Evolutionary conservation across 1,284 basidiomycete genomes (phyloP).

Genomic region (Pyrrhoderma noxium): DNA sequence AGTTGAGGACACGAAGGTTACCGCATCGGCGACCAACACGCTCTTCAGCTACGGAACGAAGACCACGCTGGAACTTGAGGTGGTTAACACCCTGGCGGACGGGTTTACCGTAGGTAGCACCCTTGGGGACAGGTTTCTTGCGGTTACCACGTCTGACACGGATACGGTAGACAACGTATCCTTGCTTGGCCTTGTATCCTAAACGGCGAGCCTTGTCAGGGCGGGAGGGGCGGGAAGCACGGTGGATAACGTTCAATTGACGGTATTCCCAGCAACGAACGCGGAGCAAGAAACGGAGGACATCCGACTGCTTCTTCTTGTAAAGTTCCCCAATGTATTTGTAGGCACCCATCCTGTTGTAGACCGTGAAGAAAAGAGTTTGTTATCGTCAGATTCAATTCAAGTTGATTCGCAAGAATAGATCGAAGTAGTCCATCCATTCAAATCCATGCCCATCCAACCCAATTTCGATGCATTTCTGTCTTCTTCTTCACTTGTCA

Average conservation of each 20-base stretch:
- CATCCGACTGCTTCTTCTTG: slow-evolving; percentile 96
- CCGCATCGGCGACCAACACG: slow-evolving; percentile 95
- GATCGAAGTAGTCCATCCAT: slow-evolving; percentile 15
- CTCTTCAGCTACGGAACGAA: slow-evolving; percentile 95
- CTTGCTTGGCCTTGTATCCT: slow-evolving; percentile 99
- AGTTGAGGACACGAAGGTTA: slow-evolving; percentile 94
- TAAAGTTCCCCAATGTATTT: slow-evolving; percentile 97
- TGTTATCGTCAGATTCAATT: not conserved
- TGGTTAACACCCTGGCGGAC: slow-evolving; percentile 99
- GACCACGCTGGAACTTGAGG: slow-evolving; percentile 94
- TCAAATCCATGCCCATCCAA: not conserved
- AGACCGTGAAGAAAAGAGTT: too few relatives aligned
- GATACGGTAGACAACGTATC: slow-evolving; percentile 96
- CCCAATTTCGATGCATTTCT: too few relatives aligned
- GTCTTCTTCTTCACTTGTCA: too few relatives aligned
- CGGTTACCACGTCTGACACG: slow-evolving; percentile 98
- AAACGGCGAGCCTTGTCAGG: slow-evolving; percentile 99
- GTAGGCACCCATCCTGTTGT: slow-evolving; percentile 81
- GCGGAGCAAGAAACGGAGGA: slow-evolving; percentile 96
- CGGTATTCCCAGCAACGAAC: slow-evolving; percentile 99
- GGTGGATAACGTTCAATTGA: slow-evolving; percentile 97
- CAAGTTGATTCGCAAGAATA: too few relatives aligned
- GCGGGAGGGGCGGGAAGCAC: slow-evolving; percentile 94
- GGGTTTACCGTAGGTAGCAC: slow-evolving; percentile 99
- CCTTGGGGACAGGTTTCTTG: slow-evolving; percentile 98